Evolutionary conservation across 306 rosid species (phyloP), one percentile per base, ranked within the genome.

Genomic region (Luffa aegyptiaca): DNA sequence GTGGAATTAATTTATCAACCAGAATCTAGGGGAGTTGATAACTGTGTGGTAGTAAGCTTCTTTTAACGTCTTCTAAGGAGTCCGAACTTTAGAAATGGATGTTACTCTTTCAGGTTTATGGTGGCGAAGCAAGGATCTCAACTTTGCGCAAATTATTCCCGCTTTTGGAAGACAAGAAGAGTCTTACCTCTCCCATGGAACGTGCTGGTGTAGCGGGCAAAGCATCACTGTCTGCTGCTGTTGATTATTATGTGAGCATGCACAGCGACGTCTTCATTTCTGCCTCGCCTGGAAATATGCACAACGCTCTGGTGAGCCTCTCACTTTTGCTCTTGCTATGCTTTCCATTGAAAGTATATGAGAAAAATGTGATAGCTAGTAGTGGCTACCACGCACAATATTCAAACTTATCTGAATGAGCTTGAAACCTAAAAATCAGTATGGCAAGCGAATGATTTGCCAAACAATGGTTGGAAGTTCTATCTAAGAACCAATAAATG

Each of bases 281-380:
- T 85, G 99, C 97, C 86, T 93, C 99, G 46, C 97, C 97, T 1
- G 99, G 99, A 85, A 93, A 95, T 73, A 95, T 95, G 99, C 99
- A 95, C 87, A 95, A 95, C 66, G 97, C 99, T 77, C 66, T 95
- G 94, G 99, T 95, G 84, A 91, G 93, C 82, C 45, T 51, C 76
- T 51, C 26, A 14, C 73, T 41, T 45, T 65, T 36, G 46, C 48
- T 6, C 26, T 17, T 6, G 10, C 21, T 55, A 37, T 76, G 49
- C 52, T 76, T 57, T 42, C n/a, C 12, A 41, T 20, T 37, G 36
- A 57, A 20, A 20, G 3, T 21, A 26, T 69, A 20, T 6, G 39
- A 76, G 20, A 76, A 14, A 11, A 75, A 70, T 56, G 71, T 82
- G 83, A 73, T 3, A 21, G 18, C 55, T 18, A 17, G 74, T 33